phyloP scores from a whole-genome alignment of 371 early-diverging fungal species.

The Mucor piriformis region DNA sequence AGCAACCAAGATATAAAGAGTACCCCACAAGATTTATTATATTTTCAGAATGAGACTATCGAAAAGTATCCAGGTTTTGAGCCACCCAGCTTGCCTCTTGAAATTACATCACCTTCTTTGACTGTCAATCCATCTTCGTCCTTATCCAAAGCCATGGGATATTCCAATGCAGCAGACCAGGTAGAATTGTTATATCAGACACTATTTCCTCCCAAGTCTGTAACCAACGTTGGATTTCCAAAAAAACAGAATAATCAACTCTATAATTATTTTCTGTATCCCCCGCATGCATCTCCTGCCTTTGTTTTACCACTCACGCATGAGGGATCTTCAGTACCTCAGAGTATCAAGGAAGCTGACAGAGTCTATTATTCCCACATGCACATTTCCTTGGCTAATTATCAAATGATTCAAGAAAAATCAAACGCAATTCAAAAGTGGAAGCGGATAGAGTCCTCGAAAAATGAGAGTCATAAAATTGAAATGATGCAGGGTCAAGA shows the following conservation, averaged over 20 bases:
- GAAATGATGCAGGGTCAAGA: background rate
- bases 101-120: slow-evolving; percentile 9
- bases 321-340: slow-evolving; percentile 43
- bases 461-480: background rate
- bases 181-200: slow-evolving; percentile 9
- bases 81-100: slow-evolving; percentile 29
- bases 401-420: slow-evolving; percentile 60
- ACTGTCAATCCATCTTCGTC: background rate
- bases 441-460: slow-evolving; percentile 9
- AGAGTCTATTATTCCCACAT: slow-evolving; percentile 58
- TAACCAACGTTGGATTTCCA: background rate
- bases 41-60: slow-evolving; percentile 57
- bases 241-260: background rate
- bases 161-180: background rate
- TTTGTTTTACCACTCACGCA: slow-evolving; percentile 3
- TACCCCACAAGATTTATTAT: slow-evolving; percentile 62
- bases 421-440: slow-evolving; percentile 49
- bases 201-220: slow-evolving; percentile 7
- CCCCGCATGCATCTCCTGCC: slow-evolving; percentile 2
- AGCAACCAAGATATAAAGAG: slow-evolving; percentile 49
- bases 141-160: slow-evolving; percentile 18
- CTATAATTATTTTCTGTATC: background rate
- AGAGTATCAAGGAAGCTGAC: slow-evolving; percentile 64
- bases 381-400: slow-evolving; percentile 60
- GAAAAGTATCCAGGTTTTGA: slow-evolving; percentile 65